Evolutionary conservation across 768 basidiomycete genomes (phyloP).

Genomic region (Gautieria morchelliformis): DNA sequence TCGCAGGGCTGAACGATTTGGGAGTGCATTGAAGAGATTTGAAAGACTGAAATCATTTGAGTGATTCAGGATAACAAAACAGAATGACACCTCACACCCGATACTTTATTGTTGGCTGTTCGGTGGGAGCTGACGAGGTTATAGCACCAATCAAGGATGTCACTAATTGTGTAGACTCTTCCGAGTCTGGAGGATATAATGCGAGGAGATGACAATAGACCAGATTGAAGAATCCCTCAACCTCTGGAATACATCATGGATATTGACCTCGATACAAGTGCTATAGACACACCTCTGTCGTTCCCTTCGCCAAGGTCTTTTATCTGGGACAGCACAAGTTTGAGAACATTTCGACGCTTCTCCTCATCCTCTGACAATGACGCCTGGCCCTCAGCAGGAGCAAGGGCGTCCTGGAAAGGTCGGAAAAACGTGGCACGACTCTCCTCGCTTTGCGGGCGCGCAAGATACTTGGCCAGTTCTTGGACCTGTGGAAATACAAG

Average conservation of each 20-base stretch:
- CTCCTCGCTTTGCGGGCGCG: conserved; percentile 57
- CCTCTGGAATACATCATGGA: conserved; percentile 36
- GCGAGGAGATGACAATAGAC: conserved; percentile 63
- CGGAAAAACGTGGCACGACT: conserved; percentile 52
- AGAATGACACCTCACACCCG: conserved; percentile 47
- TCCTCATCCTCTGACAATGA: conserved; percentile 46
- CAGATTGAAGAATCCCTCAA: conserved; percentile 84
- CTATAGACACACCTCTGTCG: conserved; percentile 52
- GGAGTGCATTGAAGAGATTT: conserved; percentile 72
- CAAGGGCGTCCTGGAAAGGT: conserved; percentile 55
- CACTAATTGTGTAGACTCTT: conserved; percentile 45
- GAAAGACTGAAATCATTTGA: conserved; percentile 42
- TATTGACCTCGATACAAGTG: neutral
- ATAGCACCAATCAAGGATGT: conserved; percentile 43
- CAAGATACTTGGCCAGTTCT: conserved; percentile 70
- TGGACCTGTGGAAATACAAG: conserved; percentile 40
- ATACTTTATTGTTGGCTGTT: conserved; percentile 55
- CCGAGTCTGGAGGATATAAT: conserved; percentile 44
- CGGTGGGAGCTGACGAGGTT: conserved; percentile 37
- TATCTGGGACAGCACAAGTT: conserved; percentile 49
- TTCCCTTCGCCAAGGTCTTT: conserved; percentile 66
- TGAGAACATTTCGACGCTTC: conserved; percentile 45
- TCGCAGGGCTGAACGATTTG: conserved; percentile 56
- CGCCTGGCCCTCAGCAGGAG: conserved; percentile 39
- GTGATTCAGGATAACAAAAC: neutral